Evolutionary conservation across 805 yeast species (phyloP), one percentile per base, ranked within the genome.

Genomic region (Starmera quercuum): DNA sequence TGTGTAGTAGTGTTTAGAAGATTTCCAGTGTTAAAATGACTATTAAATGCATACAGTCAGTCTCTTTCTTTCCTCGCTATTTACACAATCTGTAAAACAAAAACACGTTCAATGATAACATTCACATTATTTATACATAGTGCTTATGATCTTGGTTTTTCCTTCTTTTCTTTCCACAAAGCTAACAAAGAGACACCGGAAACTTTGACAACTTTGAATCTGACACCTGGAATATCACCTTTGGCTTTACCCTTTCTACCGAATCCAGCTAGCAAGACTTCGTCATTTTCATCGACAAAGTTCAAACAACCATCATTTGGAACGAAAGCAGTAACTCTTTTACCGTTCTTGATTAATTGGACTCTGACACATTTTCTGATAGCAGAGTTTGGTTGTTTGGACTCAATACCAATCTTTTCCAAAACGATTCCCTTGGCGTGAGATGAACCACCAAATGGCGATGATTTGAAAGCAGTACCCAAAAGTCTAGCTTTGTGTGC

Each of bases 171-270:
- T 81, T 90, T 92, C 97, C 96, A 92, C 73, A 92, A 82, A 69
- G 99, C 98, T 68, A 88, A 80, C 72, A 92, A 81, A 59, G 98
- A 92, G 63, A 94, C 98, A 84, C 98, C 98, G 59, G 98, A 85
- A 60, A 92, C 99, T 81, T 92, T 92, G 69, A 92, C 99, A 68
- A 92, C 99, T 85, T 92, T 92, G 87, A 92, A 92, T 84, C 99
- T 92, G 68, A 92, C 99, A 86, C 99, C 99, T 72, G 98, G 98
- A 66, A 92, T 90, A 88, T 92, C 99, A 81, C 99, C 98, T 95
- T 92, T 92, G 71, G 98, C 98, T 82, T 92, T 92, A 79, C 98
- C 98, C 82, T 95, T 92, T 78, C 97, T 87, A 86, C 99, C 99
- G 87, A 92, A 92, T 81, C 99, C 99, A 63, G 99, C 97, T 61